A percentile compares a stretch with the other conserved stretches of the same genome.
Conservation (phyloP, 2,329 filamentous ascomycete genomes). For the Cryphonectria parasitica region DNA sequence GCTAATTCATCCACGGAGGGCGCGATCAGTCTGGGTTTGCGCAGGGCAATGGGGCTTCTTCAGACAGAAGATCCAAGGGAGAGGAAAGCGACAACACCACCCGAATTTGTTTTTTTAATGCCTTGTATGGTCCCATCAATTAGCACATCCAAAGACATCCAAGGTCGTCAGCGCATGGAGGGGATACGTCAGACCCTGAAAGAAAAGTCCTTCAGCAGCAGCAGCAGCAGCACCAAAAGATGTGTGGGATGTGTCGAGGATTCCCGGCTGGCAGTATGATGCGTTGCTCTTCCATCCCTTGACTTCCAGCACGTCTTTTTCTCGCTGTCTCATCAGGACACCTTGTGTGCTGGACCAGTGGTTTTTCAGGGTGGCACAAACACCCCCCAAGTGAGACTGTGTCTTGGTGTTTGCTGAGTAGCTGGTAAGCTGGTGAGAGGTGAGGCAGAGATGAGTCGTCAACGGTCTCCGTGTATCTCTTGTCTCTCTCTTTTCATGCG, state of each 20-base stretch:
- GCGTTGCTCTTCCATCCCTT: background rate
- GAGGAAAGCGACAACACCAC: background rate
- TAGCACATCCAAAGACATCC: background rate
- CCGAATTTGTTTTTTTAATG: background rate
- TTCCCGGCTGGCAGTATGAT: background rate
- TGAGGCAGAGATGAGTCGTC: slow-evolving; percentile 5
- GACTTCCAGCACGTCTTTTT: background rate
- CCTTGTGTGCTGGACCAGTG: slow-evolving; percentile 8
- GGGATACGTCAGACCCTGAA: background rate
- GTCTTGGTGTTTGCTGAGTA: slow-evolving; percentile 6
- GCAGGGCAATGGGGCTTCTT: background rate
- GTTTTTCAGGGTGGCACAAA: background rate
- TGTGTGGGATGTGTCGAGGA: background rate
- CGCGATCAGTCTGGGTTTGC: background rate
- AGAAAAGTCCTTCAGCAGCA: background rate
- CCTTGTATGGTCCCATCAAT: background rate
- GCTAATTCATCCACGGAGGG: background rate
- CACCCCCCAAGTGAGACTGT: slow-evolving; percentile 2
- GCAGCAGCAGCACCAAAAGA: too few relatives aligned
- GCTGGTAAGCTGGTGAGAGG: background rate
- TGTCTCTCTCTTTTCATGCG: background rate
- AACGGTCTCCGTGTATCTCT: background rate
- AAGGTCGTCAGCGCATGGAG: background rate
- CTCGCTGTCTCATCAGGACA: slow-evolving; percentile 13
- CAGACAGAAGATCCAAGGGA: background rate